A percentile compares a stretch with the other conserved stretches of the same genome.
Conservation (phyloP, 371 early-diverging fungal species). For the Lichtheimia corymbifera region DNA sequence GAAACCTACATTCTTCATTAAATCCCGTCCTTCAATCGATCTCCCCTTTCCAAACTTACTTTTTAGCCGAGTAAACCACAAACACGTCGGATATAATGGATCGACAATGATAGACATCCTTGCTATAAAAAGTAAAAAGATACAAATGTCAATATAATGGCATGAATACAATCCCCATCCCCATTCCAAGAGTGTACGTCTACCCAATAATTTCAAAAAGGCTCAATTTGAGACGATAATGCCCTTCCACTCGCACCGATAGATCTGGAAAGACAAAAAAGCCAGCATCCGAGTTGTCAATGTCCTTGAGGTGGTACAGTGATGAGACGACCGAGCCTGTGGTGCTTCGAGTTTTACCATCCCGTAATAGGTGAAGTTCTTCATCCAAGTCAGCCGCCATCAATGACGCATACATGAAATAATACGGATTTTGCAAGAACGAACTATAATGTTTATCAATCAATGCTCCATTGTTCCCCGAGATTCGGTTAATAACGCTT, state of each 20-base stretch:
- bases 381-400: constrained; percentile 69
- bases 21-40: background rate
- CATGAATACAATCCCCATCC: background rate
- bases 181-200: constrained; percentile 1
- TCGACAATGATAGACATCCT: constrained; percentile 79
- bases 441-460: constrained; percentile 34
- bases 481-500: background rate
- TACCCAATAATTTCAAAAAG: constrained; percentile 87
- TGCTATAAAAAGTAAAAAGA: constrained; percentile 27
- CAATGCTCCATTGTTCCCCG: no score
- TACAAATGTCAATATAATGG: background rate
- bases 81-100: constrained; percentile 78
- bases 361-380: constrained; percentile 71
- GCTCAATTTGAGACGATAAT: constrained; percentile 85
- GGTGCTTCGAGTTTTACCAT: constrained; percentile 74
- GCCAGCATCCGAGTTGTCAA: constrained; percentile 85
- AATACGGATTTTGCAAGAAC: constrained; percentile 83
- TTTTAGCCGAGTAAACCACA: constrained; percentile 89
- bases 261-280: constrained; percentile 97
- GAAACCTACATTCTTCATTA: constrained; percentile 54
- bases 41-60: constrained; percentile 27
- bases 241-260: constrained; percentile 89
- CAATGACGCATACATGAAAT: constrained; percentile 83
- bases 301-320: constrained; percentile 84
- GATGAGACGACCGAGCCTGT: constrained; percentile 92